These are phyloP conservation scores for Euryodendron excelsum DNA, from an alignment of 148 eudicot species.

Conservation along the genomic window DNA sequence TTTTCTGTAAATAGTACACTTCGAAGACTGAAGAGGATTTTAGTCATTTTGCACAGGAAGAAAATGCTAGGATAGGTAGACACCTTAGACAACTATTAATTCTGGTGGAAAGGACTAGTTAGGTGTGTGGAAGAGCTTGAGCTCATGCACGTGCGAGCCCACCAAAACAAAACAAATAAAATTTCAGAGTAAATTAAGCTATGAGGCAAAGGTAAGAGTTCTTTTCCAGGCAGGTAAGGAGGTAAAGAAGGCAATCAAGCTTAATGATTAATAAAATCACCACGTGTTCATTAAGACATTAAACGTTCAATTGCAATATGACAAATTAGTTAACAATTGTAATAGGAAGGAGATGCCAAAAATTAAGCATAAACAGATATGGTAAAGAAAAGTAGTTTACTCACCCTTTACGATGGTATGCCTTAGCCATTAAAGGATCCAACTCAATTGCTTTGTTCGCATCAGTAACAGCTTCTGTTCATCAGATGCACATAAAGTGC, in stretches of 20 bases:
- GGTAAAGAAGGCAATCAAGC: not conserved
- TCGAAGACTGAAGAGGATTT: not conserved
- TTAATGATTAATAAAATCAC: not conserved
- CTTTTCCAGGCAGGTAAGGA: too few species aligned
- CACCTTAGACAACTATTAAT: not conserved
- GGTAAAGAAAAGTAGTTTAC: conserved; percentile 10
- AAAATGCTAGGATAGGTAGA: not conserved
- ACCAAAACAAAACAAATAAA: not conserved
- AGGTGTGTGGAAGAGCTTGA: not conserved
- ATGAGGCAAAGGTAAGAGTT: not conserved
- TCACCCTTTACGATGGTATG: conserved; percentile 89
- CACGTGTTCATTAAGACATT: not conserved
- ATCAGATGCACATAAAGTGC: conserved; percentile 9
- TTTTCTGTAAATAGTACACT: too few species aligned
- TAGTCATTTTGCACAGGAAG: not conserved
- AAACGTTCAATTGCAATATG: not conserved
- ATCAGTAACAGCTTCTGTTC: conserved; percentile 93
- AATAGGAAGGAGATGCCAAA: not conserved
- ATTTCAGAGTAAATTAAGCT: not conserved
- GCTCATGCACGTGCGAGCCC: not conserved
- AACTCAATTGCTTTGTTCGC: conserved; percentile 82
- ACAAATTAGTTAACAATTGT: not conserved
- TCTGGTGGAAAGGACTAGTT: not conserved
- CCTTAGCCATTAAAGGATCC: conserved; percentile 74
- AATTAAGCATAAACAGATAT: not conserved